Percentiles rank a stretch among this genome's conserved stretches.
phyloP scores from a whole-genome alignment of 345 rosid genomes.

The Euphorbia lathyris region DNA sequence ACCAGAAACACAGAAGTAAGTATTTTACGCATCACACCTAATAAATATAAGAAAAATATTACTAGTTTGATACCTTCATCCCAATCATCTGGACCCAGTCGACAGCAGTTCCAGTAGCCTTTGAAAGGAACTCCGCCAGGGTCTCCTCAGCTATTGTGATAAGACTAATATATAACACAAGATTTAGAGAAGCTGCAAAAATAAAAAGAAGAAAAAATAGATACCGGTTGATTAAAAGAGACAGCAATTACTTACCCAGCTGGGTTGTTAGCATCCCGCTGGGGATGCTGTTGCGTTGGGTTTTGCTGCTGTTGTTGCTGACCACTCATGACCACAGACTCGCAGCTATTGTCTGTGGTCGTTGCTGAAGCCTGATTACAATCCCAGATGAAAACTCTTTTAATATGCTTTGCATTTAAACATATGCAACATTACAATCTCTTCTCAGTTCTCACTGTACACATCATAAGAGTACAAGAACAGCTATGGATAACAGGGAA shows the following conservation, averaged over 20 bases:
- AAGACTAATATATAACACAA: constrained; percentile 42
- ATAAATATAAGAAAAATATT: neutral
- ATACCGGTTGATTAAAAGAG: neutral
- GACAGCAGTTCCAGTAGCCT: constrained; percentile 99
- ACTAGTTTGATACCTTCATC: constrained; percentile 71
- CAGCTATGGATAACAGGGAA: neutral
- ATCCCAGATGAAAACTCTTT: neutral
- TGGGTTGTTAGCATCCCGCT: constrained; percentile 95
- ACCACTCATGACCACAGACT: constrained; percentile 98
- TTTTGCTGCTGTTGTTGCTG: constrained; percentile 96
- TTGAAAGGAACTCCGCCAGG: constrained; percentile 84
- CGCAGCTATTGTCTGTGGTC: constrained; percentile 99
- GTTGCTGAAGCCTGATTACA: constrained; percentile 65
- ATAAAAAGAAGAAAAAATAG: neutral
- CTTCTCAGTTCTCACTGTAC: no score
- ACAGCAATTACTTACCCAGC: constrained; percentile 61
- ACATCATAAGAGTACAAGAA: neutral
- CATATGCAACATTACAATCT: no score
- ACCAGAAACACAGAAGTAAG: neutral
- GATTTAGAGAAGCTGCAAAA: constrained; percentile 1
- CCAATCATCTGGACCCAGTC: constrained; percentile 99
- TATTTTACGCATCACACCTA: neutral
- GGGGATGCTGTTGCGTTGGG: constrained; percentile 92
- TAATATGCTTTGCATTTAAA: neutral
- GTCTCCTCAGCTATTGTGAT: constrained; percentile 94